Conservation (phyloP, 345 rosid genomes). For the Angophora floribunda region DNA sequence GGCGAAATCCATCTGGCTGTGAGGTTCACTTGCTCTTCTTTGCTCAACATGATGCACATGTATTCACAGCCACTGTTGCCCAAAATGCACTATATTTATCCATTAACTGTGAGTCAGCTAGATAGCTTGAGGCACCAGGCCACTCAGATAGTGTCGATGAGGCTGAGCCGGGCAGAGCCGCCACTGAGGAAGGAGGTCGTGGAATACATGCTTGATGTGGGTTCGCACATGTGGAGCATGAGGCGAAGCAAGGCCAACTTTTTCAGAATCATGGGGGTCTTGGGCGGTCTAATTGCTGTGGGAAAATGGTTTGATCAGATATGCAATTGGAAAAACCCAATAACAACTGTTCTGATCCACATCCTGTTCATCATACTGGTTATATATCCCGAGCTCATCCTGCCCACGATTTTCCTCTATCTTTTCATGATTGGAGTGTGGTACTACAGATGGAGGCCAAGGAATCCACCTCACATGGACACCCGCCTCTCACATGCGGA, state of each 20-base stretch:
- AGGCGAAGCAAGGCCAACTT: slow-evolving; percentile 95
- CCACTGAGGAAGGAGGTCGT: slow-evolving; percentile 86
- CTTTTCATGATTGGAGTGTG: slow-evolving; percentile 89
- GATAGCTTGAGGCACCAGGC: slow-evolving; percentile 90
- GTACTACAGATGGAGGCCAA: slow-evolving; percentile 92
- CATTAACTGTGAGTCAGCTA: slow-evolving; percentile 79
- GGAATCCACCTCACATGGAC: slow-evolving; percentile 97
- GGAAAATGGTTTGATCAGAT: slow-evolving; percentile 96
- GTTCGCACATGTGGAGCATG: slow-evolving; percentile 99
- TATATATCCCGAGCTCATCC: slow-evolving; percentile 78
- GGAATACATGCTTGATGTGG: slow-evolving; percentile 92
- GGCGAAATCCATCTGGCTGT: slow-evolving; percentile 94
- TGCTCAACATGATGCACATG: slow-evolving; percentile 93
- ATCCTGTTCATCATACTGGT: slow-evolving; percentile 78
- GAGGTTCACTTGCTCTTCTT: slow-evolving; percentile 76
- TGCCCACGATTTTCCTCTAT: slow-evolving; percentile 84
- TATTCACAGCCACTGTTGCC: slow-evolving; percentile 75
- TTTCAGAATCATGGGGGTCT: slow-evolving; percentile 77
- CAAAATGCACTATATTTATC: slow-evolving; percentile 88
- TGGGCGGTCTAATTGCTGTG: slow-evolving; percentile 67
- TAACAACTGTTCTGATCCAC: slow-evolving; percentile 82
- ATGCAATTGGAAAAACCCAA: slow-evolving; percentile 86
- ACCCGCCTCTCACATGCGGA: slow-evolving; percentile 90
- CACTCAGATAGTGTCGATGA: slow-evolving; percentile 70
- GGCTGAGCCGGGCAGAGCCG: slow-evolving; percentile 84